phyloP scores from a whole-genome alignment of 169 alveolate genomes.

The Cryptosporidium andersoni region DNA sequence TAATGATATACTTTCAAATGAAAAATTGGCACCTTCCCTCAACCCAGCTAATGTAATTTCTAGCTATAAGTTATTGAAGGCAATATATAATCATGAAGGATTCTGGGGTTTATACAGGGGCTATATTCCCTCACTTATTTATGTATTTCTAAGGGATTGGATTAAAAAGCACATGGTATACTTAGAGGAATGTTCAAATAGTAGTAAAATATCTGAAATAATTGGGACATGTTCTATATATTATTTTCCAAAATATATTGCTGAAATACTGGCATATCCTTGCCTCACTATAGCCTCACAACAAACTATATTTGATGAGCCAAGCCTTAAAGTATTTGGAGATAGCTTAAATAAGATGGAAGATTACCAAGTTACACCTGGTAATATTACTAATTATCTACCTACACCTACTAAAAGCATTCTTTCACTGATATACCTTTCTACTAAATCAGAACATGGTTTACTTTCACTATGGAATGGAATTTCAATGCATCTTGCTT shows the following conservation, averaged over 20 bases:
- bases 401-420: constrained; percentile 14
- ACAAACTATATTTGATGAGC: constrained; percentile 32
- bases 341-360: neutral
- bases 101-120: constrained; percentile 66
- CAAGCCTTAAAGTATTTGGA: constrained; percentile 1
- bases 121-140: constrained; percentile 24
- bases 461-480: constrained; percentile 53
- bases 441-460: constrained; percentile 46
- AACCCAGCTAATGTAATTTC: too few species aligned
- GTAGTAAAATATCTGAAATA: neutral
- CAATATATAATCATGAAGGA: constrained; percentile 50
- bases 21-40: neutral
- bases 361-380: neutral
- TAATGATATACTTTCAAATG: neutral
- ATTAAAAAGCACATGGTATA: neutral
- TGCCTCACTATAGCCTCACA: constrained; percentile 38
- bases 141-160: constrained; percentile 14
- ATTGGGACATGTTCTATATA: neutral
- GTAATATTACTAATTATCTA: neutral
- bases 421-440: constrained; percentile 24
- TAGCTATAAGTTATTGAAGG: constrained; percentile 19
- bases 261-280: constrained; percentile 47
- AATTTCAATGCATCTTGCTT: constrained; percentile 6
- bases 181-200: too few species aligned
- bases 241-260: constrained; percentile 15